Percentiles rank a stretch among this genome's conserved stretches.
These are phyloP conservation scores for Davidsoniella neocaledoniae DNA, from an alignment of 2,329 filamentous ascomycete genomes.

Conservation along the genomic window DNA sequence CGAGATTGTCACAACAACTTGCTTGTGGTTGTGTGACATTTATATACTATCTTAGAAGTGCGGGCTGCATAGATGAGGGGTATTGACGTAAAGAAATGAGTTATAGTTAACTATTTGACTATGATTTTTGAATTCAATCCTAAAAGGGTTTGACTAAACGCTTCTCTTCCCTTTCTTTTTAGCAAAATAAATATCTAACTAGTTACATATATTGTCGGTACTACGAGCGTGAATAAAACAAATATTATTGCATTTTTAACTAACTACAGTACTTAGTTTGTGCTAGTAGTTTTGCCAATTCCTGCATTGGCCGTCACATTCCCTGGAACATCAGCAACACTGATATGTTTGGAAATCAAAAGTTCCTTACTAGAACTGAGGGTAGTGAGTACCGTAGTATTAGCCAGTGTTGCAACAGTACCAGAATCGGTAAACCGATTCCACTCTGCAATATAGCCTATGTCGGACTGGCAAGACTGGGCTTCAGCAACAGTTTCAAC, in stretches of 20 bases:
- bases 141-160: too few relatives aligned
- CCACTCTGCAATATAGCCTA: constrained; percentile 17
- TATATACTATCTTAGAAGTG: too few relatives aligned
- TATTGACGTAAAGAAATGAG: too few relatives aligned
- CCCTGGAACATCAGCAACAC: constrained; percentile 14
- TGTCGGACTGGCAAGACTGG: constrained; percentile 8
- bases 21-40: too few relatives aligned
- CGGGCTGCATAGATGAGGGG: too few relatives aligned
- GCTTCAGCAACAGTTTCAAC: constrained; percentile 17
- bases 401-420: constrained; percentile 12
- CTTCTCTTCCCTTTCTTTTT: too few relatives aligned
- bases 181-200: too few relatives aligned
- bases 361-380: constrained; percentile 14
- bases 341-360: constrained; percentile 15
- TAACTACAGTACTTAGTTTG: background rate
- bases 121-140: too few relatives aligned
- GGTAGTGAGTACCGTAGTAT: constrained; percentile 11
- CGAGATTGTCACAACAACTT: too few relatives aligned
- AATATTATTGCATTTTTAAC: background rate
- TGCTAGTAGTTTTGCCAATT: constrained; percentile 14
- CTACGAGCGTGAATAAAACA: too few relatives aligned
- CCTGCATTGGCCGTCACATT: constrained; percentile 16
- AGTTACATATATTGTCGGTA: too few relatives aligned
- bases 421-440: constrained; percentile 14
- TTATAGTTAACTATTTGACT: too few relatives aligned